Evolutionary conservation across 2,329 filamentous ascomycete species (phyloP), one percentile per base, ranked within the genome.

Genomic region (Colletotrichum lupini): DNA sequence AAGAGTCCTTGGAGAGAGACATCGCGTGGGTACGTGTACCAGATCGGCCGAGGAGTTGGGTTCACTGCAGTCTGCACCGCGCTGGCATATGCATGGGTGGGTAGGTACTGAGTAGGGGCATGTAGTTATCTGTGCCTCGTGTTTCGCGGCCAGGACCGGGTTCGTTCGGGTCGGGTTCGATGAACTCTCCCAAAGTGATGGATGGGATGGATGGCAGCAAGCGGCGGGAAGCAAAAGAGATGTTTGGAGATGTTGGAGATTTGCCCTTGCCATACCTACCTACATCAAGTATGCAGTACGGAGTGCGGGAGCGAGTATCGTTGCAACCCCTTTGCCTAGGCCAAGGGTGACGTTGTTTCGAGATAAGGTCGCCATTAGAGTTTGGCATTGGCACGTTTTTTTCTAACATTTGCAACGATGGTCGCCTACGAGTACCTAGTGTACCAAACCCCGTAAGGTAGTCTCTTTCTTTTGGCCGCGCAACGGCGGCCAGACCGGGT

Each of bases 211-310:
- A 32, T 32, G 30, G 30, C 8, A 32, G 30, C 30, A 14, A 6
- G 35, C 35, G 35, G 37, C 37, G 37, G 37, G 37, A 8, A 42
- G 37, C 12, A 24, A 7, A 5, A 42, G 37, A 42, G 11, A 37
- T 35, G 46, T 65, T 57, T 57, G 78, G 77, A 6, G 52, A 76
- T 35, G 12, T 52, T 56, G 46, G 57, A 26, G 22, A 60, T 11
- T 24, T 37, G 7, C 24, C n/a, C 19, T 53, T 53, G 49, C 11
- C 32, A 35, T 11, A 5, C 14, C 16, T 14, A 14, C 5, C 16
- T 42, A 28, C 37, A 28, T 8, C 7, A n/a, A 24, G 42, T 22
- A 12, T 2, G 37, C 14, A 42, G 37, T 19, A 42, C 37, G 16
- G 37, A 42, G 37, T 19, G 37, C 19, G 37, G 16, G 37, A 42